phyloP scores from a whole-genome alignment of 345 rosid species.

The Triadica sebifera region DNA sequence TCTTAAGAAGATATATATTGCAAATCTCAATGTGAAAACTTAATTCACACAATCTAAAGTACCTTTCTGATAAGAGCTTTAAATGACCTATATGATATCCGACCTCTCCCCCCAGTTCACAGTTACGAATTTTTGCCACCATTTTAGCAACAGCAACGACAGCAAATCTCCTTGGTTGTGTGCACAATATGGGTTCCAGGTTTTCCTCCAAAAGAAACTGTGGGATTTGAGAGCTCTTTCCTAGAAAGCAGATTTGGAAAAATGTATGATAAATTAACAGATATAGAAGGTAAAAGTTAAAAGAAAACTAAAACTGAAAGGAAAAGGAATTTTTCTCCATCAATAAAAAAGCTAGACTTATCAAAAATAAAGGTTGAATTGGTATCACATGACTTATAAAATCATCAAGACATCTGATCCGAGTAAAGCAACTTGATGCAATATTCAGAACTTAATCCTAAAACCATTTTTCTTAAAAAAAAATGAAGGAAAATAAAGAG shows the following conservation, averaged over 20 bases:
- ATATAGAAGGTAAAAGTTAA: background rate
- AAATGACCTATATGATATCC: conserved; percentile 94
- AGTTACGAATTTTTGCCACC: conserved; percentile 82
- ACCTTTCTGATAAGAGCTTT: conserved; percentile 66
- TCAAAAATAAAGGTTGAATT: background rate
- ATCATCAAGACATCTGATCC: background rate
- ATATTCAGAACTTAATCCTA: background rate
- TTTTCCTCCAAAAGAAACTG: conserved; percentile 77
- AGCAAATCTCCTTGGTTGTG: conserved; percentile 95
- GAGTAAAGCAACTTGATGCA: background rate
- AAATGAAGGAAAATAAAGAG: background rate
- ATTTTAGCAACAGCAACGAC: conserved; percentile 94
- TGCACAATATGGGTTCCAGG: conserved; percentile 74
- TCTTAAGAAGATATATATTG: background rate
- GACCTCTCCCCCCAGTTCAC: conserved; percentile 79
- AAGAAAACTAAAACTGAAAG: background rate
- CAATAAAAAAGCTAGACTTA: background rate
- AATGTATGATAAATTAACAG: conserved; percentile 2
- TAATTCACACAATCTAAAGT: conserved; percentile 1
- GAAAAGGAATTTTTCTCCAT: background rate
- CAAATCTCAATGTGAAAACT: background rate
- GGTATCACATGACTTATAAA: background rate
- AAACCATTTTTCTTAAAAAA: background rate
- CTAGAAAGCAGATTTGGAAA: conserved; percentile 32
- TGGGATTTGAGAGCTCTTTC: conserved; percentile 96